Evolutionary conservation across 345 rosid genomes (phyloP), one percentile per base, ranked within the genome.

Genomic region (Durio zibethinus): DNA sequence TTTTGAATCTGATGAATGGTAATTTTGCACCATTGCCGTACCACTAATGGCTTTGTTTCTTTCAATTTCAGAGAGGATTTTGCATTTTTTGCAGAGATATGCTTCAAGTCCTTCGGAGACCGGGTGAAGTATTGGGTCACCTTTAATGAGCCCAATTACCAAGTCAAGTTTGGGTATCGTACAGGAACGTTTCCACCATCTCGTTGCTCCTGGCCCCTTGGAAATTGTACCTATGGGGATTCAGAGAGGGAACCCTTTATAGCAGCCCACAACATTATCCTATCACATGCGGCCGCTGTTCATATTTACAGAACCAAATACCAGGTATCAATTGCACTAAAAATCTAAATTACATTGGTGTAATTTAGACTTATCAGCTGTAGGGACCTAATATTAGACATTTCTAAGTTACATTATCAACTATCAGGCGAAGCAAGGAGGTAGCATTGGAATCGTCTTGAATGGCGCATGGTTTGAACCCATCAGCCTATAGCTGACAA

Each of bases 101-200:
- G 97, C 77, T 92, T 92, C 79, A 76, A 85, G 76, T 75, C 79
- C 52, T 90, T 88, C 11, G 94, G 93, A 65, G 89, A 92, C 52
- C 73, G 93, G 40, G 94, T 92, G 35, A 86, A 82, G 80, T 79
- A 90, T 27, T 92, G 94, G 93, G 74, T 76, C 10, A 88, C 94
- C 14, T 48, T 90, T 23, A 92, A 90, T 40, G 97, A 90, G 85
- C 93, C 93, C 7, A 86, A 85, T 56, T 65, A 72, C 64, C 74
- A 80, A 15, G 79, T 79, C 18, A 70, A 52, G 7, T 64, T 74
- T 4, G 80, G 87, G 3, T 90, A 90, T 53, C 31, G 38, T 12
- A 31, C 1, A 0, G 97, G 93, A 7, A 1, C 31, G 1, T 75
- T 75, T 36, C 89, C 92, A 4, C 94, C 93, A 2, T 21, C 82